A percentile compares a stretch with the other conserved stretches of the same genome.
phyloP scores from a whole-genome alignment of 164 flowering plant genomes.

The Vitis riparia region DNA sequence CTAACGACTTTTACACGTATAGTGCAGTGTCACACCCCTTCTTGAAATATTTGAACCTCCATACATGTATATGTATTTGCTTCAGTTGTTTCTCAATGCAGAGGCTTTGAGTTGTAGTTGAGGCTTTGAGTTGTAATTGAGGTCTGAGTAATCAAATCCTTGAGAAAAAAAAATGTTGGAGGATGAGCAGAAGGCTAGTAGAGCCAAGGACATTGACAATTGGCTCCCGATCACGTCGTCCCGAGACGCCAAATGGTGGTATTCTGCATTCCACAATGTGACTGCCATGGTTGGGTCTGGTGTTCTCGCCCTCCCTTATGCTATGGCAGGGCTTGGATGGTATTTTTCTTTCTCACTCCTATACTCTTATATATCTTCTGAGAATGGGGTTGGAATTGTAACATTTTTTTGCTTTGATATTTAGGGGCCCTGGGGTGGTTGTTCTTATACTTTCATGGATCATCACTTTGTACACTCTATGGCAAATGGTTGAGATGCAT shows the following conservation, averaged over 20 bases:
- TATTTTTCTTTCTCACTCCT: constrained; percentile 7
- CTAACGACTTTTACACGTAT: no score
- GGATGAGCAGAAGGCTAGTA: neutral
- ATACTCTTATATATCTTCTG: neutral
- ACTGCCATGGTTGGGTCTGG: constrained; percentile 56
- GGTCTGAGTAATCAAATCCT: no score
- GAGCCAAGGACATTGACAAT: constrained; percentile 34
- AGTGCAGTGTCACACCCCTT: no score
- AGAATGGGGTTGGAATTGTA: no score
- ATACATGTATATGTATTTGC: no score
- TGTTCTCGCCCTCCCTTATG: constrained; percentile 55
- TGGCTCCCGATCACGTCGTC: constrained; percentile 58
- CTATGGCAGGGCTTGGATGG: constrained; percentile 62
- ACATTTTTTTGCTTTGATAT: neutral
- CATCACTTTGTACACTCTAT: constrained; percentile 51
- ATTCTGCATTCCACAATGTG: constrained; percentile 57
- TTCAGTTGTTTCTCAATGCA: no score
- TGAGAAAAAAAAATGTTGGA: no score
- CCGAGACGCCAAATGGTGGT: constrained; percentile 56
- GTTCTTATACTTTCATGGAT: constrained; percentile 47
- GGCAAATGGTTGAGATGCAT: constrained; percentile 74
- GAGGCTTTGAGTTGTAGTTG: no score
- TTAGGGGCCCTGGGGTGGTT: constrained; percentile 52
- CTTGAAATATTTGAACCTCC: no score
- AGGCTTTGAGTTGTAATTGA: no score